Base-by-base conservation (phyloP, 768 basidiomycete genomes). In the Trametes cingulata region DNA sequence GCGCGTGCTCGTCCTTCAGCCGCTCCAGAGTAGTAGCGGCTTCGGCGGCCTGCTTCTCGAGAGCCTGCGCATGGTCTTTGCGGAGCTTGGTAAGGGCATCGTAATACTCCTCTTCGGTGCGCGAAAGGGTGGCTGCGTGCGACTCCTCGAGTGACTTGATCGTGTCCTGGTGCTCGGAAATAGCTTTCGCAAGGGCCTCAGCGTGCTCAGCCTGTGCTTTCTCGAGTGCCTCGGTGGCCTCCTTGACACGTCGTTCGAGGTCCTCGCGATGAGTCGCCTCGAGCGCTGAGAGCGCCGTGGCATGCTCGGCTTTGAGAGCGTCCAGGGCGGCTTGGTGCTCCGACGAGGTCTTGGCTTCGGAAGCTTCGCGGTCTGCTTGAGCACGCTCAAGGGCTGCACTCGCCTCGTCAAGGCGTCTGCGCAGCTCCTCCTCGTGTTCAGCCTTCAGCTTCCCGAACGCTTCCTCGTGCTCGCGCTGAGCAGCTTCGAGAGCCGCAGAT, bases 61-160 rank as follows among this genome's bases (percentile, higher is more conserved):
- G 75, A 24, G 83, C 78, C 61, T 85, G 82, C 3, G 82, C 79
- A 65, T 94, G 91, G 68, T 91, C 87, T 14, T 71, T 77, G 42
- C 91, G 88, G 48, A 93, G 81, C 65, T 89, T 90, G 14, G 85
- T 89, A 41, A 94, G 76, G 20, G 85, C 85, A 58, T 91, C 86
- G 70, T 92, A 91, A 67, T 91, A 92, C 69, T 92, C 87, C 66
- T 88, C 90, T 67, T 90, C 88, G 6, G 88, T 91, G 52, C 79
- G 82, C 61, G 85, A 84, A 14, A 91, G 79, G 40, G 78, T 75
- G 13, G 80, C 75, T 6, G 84, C 78, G 25, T 82, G 73, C 61
- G 83, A 79, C 12, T 84, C 85, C 42, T 87, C 86, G 70, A 84
- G 85, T 70, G 80, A 77, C 72, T 85, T 87, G 60, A 86, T 70